phyloP scores from a whole-genome alignment of 352 stramenopile species.

The Phytophthora aleatoria region DNA sequence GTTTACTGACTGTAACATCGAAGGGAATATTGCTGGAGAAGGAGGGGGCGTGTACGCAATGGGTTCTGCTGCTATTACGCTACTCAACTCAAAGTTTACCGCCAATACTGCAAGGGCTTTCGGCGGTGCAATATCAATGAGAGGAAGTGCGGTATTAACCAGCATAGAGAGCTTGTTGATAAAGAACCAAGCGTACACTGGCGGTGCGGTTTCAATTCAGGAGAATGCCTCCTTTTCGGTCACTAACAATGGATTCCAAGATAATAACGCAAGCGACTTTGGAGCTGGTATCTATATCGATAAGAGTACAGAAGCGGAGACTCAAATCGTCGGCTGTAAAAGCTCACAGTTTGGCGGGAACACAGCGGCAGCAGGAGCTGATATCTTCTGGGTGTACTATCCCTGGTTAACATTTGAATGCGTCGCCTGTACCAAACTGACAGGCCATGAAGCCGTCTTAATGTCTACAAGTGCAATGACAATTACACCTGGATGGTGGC shows the following conservation, averaged over 20 bases:
- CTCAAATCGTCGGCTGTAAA: constrained; percentile 16
- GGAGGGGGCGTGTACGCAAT: constrained; percentile 55
- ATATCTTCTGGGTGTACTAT: constrained; percentile 73
- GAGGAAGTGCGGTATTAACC: constrained; percentile 31
- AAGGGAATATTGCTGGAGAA: constrained; percentile 46
- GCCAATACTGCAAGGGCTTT: constrained; percentile 48
- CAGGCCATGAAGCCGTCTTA: background rate
- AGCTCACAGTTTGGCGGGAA: constrained; percentile 40
- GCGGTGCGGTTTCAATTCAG: constrained; percentile 49
- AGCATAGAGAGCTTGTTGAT: constrained; percentile 23
- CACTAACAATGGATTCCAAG: constrained; percentile 27
- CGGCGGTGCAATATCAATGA: constrained; percentile 47
- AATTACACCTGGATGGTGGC: constrained; percentile 64
- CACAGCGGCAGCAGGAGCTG: constrained; percentile 37
- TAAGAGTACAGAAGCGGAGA: constrained; percentile 23
- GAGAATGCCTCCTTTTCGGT: constrained; percentile 43
- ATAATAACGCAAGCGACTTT: constrained; percentile 55
- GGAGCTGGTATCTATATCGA: constrained; percentile 62
- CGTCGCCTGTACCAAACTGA: constrained; percentile 27
- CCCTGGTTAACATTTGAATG: constrained; percentile 48
- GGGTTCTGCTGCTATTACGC: constrained; percentile 36
- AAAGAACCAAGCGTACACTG: constrained; percentile 51
- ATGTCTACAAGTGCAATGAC: constrained; percentile 48
- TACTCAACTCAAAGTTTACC: constrained; percentile 14
- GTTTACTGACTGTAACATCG: constrained; percentile 36